Base-by-base conservation (phyloP, 2,329 filamentous ascomycete species). In the Penicillium sp. region DNA sequence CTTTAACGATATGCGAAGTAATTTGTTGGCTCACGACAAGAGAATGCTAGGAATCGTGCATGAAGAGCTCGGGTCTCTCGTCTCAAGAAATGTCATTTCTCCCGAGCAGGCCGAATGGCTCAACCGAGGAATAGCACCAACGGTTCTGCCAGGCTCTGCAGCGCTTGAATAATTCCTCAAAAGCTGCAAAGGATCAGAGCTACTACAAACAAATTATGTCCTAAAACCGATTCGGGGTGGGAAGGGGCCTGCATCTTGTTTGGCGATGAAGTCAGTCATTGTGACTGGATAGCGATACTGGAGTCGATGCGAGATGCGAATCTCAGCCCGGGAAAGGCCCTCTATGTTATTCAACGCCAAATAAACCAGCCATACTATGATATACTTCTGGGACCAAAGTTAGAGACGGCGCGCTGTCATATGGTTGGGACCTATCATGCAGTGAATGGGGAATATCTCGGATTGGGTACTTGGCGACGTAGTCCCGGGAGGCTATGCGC, bases 21-120 rank as follows among this genome's bases (percentile, higher is more conserved):
- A 71, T 1, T 55, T 71, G 6, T 61, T 75, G 2, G 63, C 66
- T 4, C 72, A 74, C 42, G 72, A 75, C 43, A 75, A 74, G 58
- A 39, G 72, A 37, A 70, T 74, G 62, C 60, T 75, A 4, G 68
- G 73, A 5, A 61, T 77, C 37, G 60, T 75, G 25, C 54, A 64
- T 19, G 60, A 75, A 54, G 61, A 68, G 13, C 35, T 63, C 6
- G 31, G 45, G 1, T 23, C 21, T 14, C 35, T 74, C 13, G 62
- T 69, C 3, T 31, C 43, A 1, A 39, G 61, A 31, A 62, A 63
- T 1, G 42, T 69, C 1, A 42, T 73, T 4, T 55, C 56, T 10
- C 6, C 50, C 21, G 43, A 56, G 10, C 62, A 71, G 54, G 67
- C 66, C 5, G 33, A 31, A 1, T 19, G 50, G 1, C 58, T 72